Evolutionary conservation across 257 asterid genomes (phyloP), one percentile per base, ranked within the genome.

Genomic region (Catharanthus roseus): DNA sequence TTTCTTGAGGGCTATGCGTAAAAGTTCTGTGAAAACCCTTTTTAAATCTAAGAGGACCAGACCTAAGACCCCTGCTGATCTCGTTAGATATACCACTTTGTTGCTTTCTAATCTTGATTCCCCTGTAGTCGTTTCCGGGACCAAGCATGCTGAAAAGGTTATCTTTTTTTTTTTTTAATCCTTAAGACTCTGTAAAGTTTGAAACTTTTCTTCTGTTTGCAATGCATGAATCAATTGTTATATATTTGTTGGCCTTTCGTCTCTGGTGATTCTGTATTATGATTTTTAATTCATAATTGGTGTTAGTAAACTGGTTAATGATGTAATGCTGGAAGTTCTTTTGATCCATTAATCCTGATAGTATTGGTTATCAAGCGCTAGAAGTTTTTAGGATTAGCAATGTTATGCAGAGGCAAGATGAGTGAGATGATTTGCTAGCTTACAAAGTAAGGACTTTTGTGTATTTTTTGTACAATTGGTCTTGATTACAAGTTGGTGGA

Each of bases 41-140:
- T 92, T 89, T 77, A 90, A 83, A 72, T 62, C 87, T 54, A 93
- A 82, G 77, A 77, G 84, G 11, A 68, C 74, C 42, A 49, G 71
- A 36, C 88, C 93, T 1, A 64, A 81, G 70, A 19, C 81, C 38
- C 89, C 95, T 11, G 75, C 76, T 49, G 93, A 90, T 0, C 71
- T 90, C 42, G 96, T 93, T 0, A 74, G 81, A 2, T 81, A 81
- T 2, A 77, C 88, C 0, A 87, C 76, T 66, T 83, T 55, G 5
- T 60, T 90, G 77, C 79, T 89, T 16, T 36, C 71, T 5, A 81
- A 68, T 77, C 72, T 90, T 28, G 45, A 82, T 71, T 78, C 87
- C 3, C 69, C 63, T 21, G 63, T 76, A 26, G 76, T 71, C 8
- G 34, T 65, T 6, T 65, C 39, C 65, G 80, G 74, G 33, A 74